Evolutionary conservation across 805 yeast genomes (phyloP), one percentile per base, ranked within the genome.

Genomic region (Blastobotrys terrestris): DNA sequence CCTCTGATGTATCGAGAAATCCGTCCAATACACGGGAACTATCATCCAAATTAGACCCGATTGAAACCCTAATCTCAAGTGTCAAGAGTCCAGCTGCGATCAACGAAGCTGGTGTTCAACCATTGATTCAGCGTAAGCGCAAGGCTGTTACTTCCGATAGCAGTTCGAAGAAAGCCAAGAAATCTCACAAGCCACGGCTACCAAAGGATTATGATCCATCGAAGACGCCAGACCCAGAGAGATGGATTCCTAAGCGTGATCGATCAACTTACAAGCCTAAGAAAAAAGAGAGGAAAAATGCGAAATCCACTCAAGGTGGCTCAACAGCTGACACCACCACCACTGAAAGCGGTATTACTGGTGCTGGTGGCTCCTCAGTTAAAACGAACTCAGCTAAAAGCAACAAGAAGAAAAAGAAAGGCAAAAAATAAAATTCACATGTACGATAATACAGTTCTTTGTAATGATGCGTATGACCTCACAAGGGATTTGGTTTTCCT

Each of bases 201-300:
- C 75, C 78, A n/a, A 67, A 67, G 54, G 60, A 60, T 59, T 79
- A 57, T 69, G 83, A 72, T 48, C 65, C 68, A 48, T 63, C 58
- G 3, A 67, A 63, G 54, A 55, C 55, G 19, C 72, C 79, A 2
- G 85, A 84, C 60, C 77, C 79, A 15, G 97, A 91, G 68, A 84
- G 97, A 71, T 91, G 98, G 98, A 68, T 92, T 49, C 95, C 97
- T 19, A 61, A 86, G 76, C 85, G 83, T 65, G 95, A 91, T 65
- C 80, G 98, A 67, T 78, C 90, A 4, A 80, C 83, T 61, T 90
- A 85, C 71, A 87, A 81, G 67, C 87, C 95, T 13, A 85, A 87
- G 64, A 83, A 81, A 72, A 79, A 83, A 58, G 84, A 80, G 66
- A 77, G 75, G 59, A 72, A 72, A 58, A 68, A 68, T 48, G 59